Evolutionary conservation across 805 yeast species (phyloP), one percentile per base, ranked within the genome.

Genomic region (Metschnikowia matae): DNA sequence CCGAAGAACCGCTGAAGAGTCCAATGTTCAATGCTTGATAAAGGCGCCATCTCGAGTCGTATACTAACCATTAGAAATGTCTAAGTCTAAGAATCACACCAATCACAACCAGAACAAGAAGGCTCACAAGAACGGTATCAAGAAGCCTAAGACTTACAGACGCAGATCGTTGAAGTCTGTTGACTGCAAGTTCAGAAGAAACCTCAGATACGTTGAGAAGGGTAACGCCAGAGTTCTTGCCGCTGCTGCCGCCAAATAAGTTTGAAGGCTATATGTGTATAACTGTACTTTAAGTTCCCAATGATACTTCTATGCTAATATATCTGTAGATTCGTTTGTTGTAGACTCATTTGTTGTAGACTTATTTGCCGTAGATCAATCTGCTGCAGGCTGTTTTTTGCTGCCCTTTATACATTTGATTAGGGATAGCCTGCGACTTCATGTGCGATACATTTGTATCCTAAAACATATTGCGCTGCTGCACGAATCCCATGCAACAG

Each of bases 71-170:
- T 70, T 71, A 76, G 69, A 42, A 80, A 92, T 94, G 99, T 77
- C 99, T 79, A 94, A 94, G 83, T 92, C 98, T 66, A 94, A 94
- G 97, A 94, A 94, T 82, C 98, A 94, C 79, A 94, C 99, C 80
- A 91, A 90, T 81, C 99, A 94, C 82, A 94, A 94, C 95, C 98
- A 92, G 82, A 88, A 87, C 90, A 87, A 80, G 77, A 94, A 94
- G 95, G 98, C 98, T 73, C 99, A 94, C 97, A 91, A 86, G 77
- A 94, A 94, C 87, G 99, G 99, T 83, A 92, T 94, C 83, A 92
- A 92, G 88, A 94, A 92, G 91, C 97, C 97, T 69, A 88, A 83
- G 85, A 86, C 96, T 73, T 80, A 84, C 96, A 91, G 89, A 83
- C 90, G 92, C 85, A 96, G 97, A 66, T 91, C 98, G 63, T 83